Percentiles rank a stretch among this genome's conserved stretches.
phyloP scores from a whole-genome alignment of 371 early-diverging fungal genomes.

The Thermomucor indicae-seudaticae region DNA sequence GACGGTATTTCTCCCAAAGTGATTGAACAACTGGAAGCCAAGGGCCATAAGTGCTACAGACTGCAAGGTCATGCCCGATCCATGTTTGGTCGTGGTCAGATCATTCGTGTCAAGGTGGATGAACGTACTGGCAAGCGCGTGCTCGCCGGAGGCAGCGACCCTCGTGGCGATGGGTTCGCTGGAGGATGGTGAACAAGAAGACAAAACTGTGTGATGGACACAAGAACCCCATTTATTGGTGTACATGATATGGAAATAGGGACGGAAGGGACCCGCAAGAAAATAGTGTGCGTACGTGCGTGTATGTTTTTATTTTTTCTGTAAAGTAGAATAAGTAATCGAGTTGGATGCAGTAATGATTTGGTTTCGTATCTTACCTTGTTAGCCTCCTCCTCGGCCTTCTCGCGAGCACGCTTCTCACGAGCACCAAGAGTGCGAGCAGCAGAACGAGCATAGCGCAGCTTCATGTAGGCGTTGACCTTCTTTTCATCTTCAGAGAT shows the following conservation, averaged over 20 bases:
- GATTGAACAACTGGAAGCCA: slow-evolving; percentile 36
- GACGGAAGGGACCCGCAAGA: background rate
- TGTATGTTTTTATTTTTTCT: slow-evolving; percentile 15
- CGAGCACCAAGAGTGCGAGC: slow-evolving; percentile 81
- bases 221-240: background rate
- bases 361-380: slow-evolving; percentile 29
- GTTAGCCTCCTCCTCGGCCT: slow-evolving; percentile 85
- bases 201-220: background rate
- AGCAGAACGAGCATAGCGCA: slow-evolving; percentile 87
- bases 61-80: slow-evolving; percentile 33
- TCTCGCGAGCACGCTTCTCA: slow-evolving; percentile 74
- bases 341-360: background rate
- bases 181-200: slow-evolving; percentile 40
- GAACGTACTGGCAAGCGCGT: slow-evolving; percentile 40
- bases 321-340: background rate
- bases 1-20: slow-evolving; percentile 49
- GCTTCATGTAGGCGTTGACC: slow-evolving; percentile 75
- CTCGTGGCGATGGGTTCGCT: slow-evolving; percentile 67
- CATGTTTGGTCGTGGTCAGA: slow-evolving; percentile 77
- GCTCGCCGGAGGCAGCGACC: slow-evolving; percentile 65
- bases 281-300: too few relatives aligned
- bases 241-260: background rate
- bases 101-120: slow-evolving; percentile 41
- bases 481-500: slow-evolving; percentile 85
- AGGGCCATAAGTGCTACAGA: slow-evolving; percentile 57